phyloP scores from a whole-genome alignment of 805 yeast genomes.

The Nakazawaea wickerhamii region DNA sequence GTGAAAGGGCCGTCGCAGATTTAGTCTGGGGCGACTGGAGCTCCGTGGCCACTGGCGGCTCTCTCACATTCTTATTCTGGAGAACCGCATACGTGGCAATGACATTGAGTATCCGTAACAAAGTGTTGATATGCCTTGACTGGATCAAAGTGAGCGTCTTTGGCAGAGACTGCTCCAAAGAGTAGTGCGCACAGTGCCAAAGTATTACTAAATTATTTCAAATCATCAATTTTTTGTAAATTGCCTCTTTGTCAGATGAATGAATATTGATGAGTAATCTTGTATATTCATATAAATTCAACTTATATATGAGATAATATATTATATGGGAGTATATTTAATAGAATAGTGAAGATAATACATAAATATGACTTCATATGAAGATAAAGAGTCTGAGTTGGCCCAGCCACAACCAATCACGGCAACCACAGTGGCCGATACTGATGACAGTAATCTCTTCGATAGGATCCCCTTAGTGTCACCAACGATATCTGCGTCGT shows the following conservation, averaged over 20 bases:
- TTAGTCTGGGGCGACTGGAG: slow-evolving; percentile 75
- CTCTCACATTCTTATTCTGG: slow-evolving; percentile 89
- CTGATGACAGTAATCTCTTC: slow-evolving; percentile 21
- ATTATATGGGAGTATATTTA: too few relatives aligned
- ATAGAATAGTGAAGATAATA: too few relatives aligned
- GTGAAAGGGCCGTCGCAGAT: slow-evolving; percentile 92
- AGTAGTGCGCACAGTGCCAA: too few relatives aligned
- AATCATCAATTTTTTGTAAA: background rate
- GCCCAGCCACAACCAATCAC: background rate
- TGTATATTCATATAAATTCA: too few relatives aligned
- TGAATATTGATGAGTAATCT: too few relatives aligned
- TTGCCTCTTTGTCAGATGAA: too few relatives aligned
- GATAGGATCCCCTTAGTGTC: slow-evolving; percentile 34
- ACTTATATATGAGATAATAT: too few relatives aligned
- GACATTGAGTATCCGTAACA: slow-evolving; percentile 87
- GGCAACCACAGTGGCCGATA: background rate
- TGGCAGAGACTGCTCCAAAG: slow-evolving; percentile 93
- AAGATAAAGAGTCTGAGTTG: background rate
- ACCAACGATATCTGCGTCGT: slow-evolving; percentile 31
- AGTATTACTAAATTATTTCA: background rate
- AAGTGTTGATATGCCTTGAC: slow-evolving; percentile 77
- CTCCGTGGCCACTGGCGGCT: slow-evolving; percentile 77
- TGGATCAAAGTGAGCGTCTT: slow-evolving; percentile 85
- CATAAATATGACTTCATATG: too few relatives aligned
- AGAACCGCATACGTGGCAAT: slow-evolving; percentile 88